Evolutionary conservation across 352 stramenopile genomes (phyloP), one percentile per base, ranked within the genome.

Genomic region (Globisporangium takayamanum): DNA sequence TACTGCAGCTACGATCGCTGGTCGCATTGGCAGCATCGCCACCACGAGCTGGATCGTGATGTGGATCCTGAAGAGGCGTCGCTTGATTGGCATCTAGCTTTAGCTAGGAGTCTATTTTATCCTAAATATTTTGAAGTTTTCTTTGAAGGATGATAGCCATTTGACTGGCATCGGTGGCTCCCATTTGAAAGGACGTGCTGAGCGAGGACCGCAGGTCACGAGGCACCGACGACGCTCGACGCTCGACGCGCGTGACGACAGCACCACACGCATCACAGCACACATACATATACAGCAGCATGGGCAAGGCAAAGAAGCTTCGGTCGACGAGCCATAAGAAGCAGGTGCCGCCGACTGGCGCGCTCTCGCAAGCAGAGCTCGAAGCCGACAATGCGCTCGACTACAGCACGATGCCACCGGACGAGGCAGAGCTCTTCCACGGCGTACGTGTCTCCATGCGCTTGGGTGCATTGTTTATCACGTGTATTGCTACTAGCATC

Each of bases 281-380:
- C 55, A 25, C 12, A 3, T 5, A 37, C 30, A 47, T 30, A 55
- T 30, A 50, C n/a, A 69, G 30, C 51, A 62, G 12, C 58, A 94
- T 94, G 84, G 84, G 84, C 64, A 92, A 92, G 68, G 79, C 84
- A 55, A 94, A 94, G 84, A 94, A 94, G 73, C 61, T 80, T 41
- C 82, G 84, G n/a, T 76, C 73, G 22, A 89, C 74, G 36, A 91
- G 80, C 68, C 84, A 94, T 72, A 92, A 92, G 78, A 92, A 89
- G 67, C 72, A 77, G 53, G 66, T 63, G 62, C 77, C 78, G 49
- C 80, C 82, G 4, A 88, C 78, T 3, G 82, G 78, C 25, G 78
- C 72, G 3, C 69, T 80, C 8, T 75, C 84, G 46, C 61, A 62
- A 10, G 78, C 72, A 4, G 80, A 94, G 67, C 57, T 89, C 10